A percentile compares a stretch with the other conserved stretches of the same genome.
Evolutionary conservation across 2,329 filamentous ascomycete genomes (phyloP).

Genomic region (Verticillium alfalfae): DNA sequence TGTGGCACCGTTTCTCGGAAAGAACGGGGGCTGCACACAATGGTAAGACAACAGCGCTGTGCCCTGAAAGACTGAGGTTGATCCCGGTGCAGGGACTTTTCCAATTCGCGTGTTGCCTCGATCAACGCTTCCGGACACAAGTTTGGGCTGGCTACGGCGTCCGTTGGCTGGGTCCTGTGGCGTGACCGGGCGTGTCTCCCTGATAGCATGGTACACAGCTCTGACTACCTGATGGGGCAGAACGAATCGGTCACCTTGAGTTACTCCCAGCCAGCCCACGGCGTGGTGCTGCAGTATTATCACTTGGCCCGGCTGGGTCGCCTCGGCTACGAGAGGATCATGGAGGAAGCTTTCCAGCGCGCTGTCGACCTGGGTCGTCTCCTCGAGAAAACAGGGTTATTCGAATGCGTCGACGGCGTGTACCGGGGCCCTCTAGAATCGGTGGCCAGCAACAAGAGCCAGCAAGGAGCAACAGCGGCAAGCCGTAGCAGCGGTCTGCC

Average conservation of each 20-base stretch:
- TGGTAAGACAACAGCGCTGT: background rate
- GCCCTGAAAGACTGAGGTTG: background rate
- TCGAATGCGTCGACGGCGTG: background rate
- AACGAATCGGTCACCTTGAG: background rate
- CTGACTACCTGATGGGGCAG: background rate
- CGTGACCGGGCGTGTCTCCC: background rate
- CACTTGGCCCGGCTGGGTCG: background rate
- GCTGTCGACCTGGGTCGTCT: background rate
- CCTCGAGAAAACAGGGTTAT: background rate
- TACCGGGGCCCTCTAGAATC: background rate
- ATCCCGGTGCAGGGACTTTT: background rate
- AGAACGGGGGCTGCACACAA: background rate
- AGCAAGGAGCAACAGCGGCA: background rate
- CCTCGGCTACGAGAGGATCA: background rate
- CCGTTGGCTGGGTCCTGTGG: background rate
- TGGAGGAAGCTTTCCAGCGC: background rate
- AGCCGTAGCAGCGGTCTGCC: background rate
- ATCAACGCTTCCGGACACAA: background rate
- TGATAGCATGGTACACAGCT: background rate
- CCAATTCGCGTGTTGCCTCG: background rate
- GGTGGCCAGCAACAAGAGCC: background rate
- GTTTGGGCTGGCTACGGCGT: background rate
- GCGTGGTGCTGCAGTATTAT: background rate
- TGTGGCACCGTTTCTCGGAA: background rate
- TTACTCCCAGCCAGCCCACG: background rate